Base-by-base conservation (phyloP, 768 basidiomycete genomes). In the Amanita muscaria region DNA sequence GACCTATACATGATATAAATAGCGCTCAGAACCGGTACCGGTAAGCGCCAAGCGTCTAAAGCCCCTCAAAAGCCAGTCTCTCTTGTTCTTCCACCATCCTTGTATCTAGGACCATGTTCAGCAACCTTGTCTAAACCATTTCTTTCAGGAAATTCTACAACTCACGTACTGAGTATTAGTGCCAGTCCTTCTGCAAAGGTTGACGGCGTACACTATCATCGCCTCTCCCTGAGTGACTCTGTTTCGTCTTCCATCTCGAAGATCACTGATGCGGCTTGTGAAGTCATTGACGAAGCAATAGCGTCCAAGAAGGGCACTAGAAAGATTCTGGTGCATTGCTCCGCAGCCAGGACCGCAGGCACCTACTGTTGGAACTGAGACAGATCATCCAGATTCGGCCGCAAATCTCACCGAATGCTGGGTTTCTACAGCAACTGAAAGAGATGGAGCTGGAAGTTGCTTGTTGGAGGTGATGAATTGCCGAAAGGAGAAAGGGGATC, bases 301-400 rank as follows among this genome's bases (percentile, higher is more conserved):
- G n/a, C n/a, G n/a, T n/a, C n/a, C 9, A 55, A 49, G 22, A 46
- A 59, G 14, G 59, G 55, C 6, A 52, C 39, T 15, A 64, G 66
- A 29, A 59, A 50, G 42, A 63, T 72, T 27, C 58, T 73, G 5
- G 64, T 73, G 0, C 72, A 73, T 44, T 73, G 72, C 52, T 60
- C 59, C 1, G 71, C 69, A 1, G 72, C 59, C 10, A 62, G 72
- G 6, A n/a, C 72, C 69, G 3, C 67, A 72, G n/a, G 69, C 68
- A 7, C 72, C 70, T 1, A 65, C 58, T 5, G 47, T 73, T 31
- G 59, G 70, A 70, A 1, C 50, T 73, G 23, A 62, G 62, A 5
- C 49, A 44, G 7, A 59, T 73, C 36, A 38, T 67, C 10, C 50
- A 49, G 5, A 62, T 58, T 0, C 53, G 71, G n/a, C 62, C 67